phyloP scores from a whole-genome alignment of 371 early-diverging fungal species.

The Umbelopsis sp. region DNA sequence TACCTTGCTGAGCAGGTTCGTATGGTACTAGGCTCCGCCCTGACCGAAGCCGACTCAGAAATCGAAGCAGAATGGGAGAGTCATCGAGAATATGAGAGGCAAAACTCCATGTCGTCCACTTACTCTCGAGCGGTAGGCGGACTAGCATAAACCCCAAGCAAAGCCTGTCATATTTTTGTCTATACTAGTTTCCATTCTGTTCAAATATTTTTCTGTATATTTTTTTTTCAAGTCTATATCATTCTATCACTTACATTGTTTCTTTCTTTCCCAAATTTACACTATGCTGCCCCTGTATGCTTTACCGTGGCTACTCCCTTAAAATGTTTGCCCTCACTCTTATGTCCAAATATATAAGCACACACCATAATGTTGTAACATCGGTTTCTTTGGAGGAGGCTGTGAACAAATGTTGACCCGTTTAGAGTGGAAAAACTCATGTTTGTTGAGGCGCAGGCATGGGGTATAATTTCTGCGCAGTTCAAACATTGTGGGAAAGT shows the following conservation, averaged over 20 bases:
- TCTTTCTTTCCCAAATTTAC: background rate
- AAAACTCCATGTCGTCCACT: background rate
- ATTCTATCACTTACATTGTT: background rate
- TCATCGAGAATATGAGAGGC: slow-evolving; percentile 20
- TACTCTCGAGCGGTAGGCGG: slow-evolving; percentile 9
- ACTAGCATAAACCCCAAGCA: background rate
- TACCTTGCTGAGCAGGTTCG: slow-evolving; percentile 26
- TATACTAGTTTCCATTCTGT: background rate
- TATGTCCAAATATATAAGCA: too few species aligned
- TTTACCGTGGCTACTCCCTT: too few species aligned
- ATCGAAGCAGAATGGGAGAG: slow-evolving; percentile 34
- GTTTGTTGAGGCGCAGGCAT: background rate
- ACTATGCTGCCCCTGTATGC: too few species aligned
- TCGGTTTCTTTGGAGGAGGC: too few species aligned
- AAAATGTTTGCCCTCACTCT: too few species aligned
- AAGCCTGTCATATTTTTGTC: background rate
- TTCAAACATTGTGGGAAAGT: background rate
- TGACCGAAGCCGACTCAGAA: slow-evolving; percentile 31
- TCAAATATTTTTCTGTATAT: slow-evolving; percentile 3
- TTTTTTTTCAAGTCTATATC: background rate
- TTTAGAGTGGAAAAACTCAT: background rate
- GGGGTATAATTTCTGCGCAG: background rate
- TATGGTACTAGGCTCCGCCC: slow-evolving; percentile 24
- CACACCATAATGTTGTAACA: too few species aligned
- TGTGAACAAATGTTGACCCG: background rate